Conservation (phyloP, 2,329 filamentous ascomycete species). For the Emergomyces pasteurianus region DNA sequence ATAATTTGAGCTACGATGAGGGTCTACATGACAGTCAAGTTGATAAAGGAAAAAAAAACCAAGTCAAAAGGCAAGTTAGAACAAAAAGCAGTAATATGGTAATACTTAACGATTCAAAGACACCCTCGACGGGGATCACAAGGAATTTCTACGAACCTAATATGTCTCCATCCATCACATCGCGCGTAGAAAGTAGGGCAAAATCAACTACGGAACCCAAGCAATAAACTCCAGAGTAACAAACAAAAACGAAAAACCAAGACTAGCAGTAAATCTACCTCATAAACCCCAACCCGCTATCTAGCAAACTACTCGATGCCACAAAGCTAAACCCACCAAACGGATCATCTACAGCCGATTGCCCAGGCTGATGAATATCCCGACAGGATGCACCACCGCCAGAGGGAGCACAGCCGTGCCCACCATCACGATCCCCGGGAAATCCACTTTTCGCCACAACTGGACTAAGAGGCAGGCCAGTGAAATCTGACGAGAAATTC, state of each 20-base stretch:
- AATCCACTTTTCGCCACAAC: constrained; percentile 33
- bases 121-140: background rate
- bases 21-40: background rate
- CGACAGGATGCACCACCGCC: background rate
- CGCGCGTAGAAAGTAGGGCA: background rate
- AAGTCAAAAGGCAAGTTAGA: background rate
- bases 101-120: background rate
- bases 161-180: background rate
- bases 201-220: background rate
- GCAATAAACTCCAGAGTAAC: background rate
- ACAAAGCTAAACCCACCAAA: constrained; percentile 40
- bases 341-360: constrained; percentile 19
- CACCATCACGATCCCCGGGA: constrained; percentile 16
- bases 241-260: background rate
- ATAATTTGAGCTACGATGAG: background rate
- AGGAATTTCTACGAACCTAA: background rate
- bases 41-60: background rate
- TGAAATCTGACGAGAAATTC: constrained; percentile 93
- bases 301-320: constrained; percentile 35
- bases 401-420: background rate
- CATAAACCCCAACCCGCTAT: constrained; percentile 23
- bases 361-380: background rate
- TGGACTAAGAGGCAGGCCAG: constrained; percentile 68
- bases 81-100: background rate
- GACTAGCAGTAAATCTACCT: background rate